A percentile compares a stretch with the other conserved stretches of the same genome.
These are phyloP conservation scores for Thalassia testudinum DNA, from an alignment of 116 monocot genomes.

Conservation along the genomic window DNA sequence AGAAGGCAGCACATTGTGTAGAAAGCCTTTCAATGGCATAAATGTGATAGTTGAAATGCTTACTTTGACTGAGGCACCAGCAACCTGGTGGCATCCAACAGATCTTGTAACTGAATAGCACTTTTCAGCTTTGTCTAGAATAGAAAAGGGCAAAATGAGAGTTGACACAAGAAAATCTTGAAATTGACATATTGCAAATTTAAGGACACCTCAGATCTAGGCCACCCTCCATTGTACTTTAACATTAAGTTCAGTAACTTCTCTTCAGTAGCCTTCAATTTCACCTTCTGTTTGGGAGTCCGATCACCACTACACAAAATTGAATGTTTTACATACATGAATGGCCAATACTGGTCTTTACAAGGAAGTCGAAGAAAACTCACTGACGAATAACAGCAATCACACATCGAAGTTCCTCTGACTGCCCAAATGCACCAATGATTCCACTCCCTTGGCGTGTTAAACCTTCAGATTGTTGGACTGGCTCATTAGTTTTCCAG, in stretches of 20 bases:
- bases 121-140: conserved; percentile 99
- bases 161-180: no score
- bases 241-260: conserved; percentile 94
- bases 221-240: conserved; percentile 90
- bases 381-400: conserved; percentile 97
- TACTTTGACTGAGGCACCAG: conserved; percentile 87
- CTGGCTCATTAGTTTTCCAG: conserved; percentile 85
- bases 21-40: no score
- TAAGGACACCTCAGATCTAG: conserved; percentile 66
- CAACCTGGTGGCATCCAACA: conserved; percentile 87
- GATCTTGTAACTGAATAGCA: conserved; percentile 96
- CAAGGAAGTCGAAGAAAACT: conserved; percentile 8
- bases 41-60: background rate
- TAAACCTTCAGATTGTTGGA: conserved; percentile 57
- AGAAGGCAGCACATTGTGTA: no score
- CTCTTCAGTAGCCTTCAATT: conserved; percentile 95
- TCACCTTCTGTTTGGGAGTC: conserved; percentile 99
- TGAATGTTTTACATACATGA: background rate
- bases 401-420: conserved; percentile 96
- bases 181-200: no score
- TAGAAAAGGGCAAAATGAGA: background rate
- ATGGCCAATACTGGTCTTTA: background rate
- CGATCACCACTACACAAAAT: conserved; percentile 66
- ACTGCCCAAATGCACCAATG: conserved; percentile 86
- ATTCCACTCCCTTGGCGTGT: conserved; percentile 95